Base-by-base conservation (phyloP, 768 basidiomycete species). In the Leccinellum rugosiceps region DNA sequence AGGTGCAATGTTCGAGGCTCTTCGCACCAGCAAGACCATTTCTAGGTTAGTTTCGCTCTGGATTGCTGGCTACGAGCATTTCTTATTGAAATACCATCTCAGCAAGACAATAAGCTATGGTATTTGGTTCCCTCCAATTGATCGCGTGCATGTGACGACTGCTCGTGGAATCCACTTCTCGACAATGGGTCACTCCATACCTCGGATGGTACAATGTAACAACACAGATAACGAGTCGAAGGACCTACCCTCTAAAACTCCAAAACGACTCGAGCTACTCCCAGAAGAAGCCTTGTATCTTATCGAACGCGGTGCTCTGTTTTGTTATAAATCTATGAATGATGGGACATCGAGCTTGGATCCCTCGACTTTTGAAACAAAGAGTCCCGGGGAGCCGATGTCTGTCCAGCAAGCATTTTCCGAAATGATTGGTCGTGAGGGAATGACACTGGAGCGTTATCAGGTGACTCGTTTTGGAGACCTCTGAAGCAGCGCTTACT, bases 211-310 rank as follows among this genome's bases (percentile, higher is more conserved):
- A 10, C 52, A 28, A 14, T n/a, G 70, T 1, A 72, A 76, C 26
- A 68, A 73, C 25, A 70, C 70, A n/a, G 58, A 65, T 2, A n/a
- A 44, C 21, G 48, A 35, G 2, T 30, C 23, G 28, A 23, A 9
- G 11, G 49, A 17, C 6, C 21, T 11, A 28, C 44, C 51, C 25
- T 63, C 72, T 43, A 87, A 83, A 65, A 55, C 74, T 2, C 79
- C 82, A 14, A 92, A 87, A 70, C 76, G 86, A 26, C 75, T 92
- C 17, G 94, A 98, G 66, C 78, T 99, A 0, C 79, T 99, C 2
- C 97, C 97, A 0, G 97, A 99, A 74, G 97, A 99, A 75, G 85
- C 92, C 0, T 79, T 99, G 17, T 98, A 98, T 76, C 82, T 98
- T 31, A 80, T 96, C 46, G 97, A 98, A 73, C 78, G 95, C 44